phyloP scores from a whole-genome alignment of 169 alveolate genomes.

The Cyclospora cayetanensis region DNA sequence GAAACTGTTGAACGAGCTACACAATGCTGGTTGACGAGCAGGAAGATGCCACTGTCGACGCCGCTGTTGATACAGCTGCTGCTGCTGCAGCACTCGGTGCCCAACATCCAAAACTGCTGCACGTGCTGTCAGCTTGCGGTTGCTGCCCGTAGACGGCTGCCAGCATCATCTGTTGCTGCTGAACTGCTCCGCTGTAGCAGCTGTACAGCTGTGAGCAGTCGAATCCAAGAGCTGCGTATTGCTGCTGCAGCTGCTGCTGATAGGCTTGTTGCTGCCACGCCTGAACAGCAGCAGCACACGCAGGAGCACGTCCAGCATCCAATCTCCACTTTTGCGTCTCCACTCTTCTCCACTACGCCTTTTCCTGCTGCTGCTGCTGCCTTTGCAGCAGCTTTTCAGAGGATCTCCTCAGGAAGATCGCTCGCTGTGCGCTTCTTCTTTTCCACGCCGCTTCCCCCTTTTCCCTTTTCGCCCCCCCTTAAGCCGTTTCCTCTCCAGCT shows the following conservation, averaged over 20 bases:
- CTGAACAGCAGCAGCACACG: slow-evolving; percentile 65
- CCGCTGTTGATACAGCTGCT: no score
- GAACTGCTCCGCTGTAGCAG: slow-evolving; percentile 46
- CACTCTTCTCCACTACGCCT: slow-evolving; percentile 12
- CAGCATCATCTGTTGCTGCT: slow-evolving; percentile 44
- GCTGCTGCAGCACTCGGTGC: slow-evolving; percentile 48
- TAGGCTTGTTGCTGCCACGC: slow-evolving; percentile 58
- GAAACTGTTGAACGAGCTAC: neutral
- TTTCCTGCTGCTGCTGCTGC: slow-evolving; percentile 51
- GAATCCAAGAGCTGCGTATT: slow-evolving; percentile 41
- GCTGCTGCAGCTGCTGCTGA: slow-evolving; percentile 65
- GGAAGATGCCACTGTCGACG: slow-evolving; percentile 23
- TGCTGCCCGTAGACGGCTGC: slow-evolving; percentile 53
- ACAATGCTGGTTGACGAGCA: neutral
- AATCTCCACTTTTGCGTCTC: neutral
- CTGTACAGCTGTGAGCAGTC: slow-evolving; percentile 50
- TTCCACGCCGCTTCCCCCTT: neutral
- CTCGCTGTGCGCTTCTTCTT: no score
- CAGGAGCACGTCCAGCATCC: slow-evolving; percentile 56
- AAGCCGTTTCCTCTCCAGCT: neutral
- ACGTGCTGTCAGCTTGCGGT: slow-evolving; percentile 10
- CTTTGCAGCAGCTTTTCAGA: neutral
- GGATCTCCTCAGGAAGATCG: no score
- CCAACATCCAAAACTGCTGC: slow-evolving; percentile 59
- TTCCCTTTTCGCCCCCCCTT: neutral